These are phyloP conservation scores for Stereum hirsutum DNA, from an alignment of 1,284 basidiomycete genomes.

Conservation along the genomic window DNA sequence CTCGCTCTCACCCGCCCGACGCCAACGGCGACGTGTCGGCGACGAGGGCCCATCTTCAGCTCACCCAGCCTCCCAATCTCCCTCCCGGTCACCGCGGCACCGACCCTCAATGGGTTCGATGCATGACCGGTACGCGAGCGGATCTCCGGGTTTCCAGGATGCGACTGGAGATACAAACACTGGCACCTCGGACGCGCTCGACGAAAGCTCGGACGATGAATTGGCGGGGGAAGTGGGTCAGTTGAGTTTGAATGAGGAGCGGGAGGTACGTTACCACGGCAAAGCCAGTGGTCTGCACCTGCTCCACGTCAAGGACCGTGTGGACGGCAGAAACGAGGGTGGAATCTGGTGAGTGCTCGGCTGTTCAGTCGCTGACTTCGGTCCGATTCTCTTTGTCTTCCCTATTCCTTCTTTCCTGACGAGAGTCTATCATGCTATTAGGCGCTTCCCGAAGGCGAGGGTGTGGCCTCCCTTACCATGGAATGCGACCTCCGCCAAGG, in stretches of 20 bases:
- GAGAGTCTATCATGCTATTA: constrained; percentile 16
- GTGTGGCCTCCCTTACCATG: constrained; percentile 66
- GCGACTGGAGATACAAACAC: not conserved
- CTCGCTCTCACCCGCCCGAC: constrained; percentile 7
- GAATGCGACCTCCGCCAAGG: constrained; percentile 19
- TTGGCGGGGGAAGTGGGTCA: constrained; percentile 73
- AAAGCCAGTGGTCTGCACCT: constrained; percentile 77
- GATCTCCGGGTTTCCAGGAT: too few species aligned
- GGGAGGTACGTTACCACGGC: constrained; percentile 71
- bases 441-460: constrained; percentile 74
- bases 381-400: not conserved
- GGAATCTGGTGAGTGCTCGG: constrained; percentile 59
- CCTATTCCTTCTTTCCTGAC: not conserved
- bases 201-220: constrained; percentile 34
- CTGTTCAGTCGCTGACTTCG: not conserved
- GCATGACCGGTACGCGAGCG: not conserved
- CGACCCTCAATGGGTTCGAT: constrained; percentile 8
- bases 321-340: constrained; percentile 62
- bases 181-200: constrained; percentile 15
- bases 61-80: too few species aligned
- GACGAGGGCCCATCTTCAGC: too few species aligned
- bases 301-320: constrained; percentile 49
- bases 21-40: constrained; percentile 18
- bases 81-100: constrained; percentile 12
- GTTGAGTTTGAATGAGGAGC: constrained; percentile 76